These are phyloP conservation scores for Lepiota subincarnata DNA, from an alignment of 768 basidiomycete genomes.

Conservation along the genomic window DNA sequence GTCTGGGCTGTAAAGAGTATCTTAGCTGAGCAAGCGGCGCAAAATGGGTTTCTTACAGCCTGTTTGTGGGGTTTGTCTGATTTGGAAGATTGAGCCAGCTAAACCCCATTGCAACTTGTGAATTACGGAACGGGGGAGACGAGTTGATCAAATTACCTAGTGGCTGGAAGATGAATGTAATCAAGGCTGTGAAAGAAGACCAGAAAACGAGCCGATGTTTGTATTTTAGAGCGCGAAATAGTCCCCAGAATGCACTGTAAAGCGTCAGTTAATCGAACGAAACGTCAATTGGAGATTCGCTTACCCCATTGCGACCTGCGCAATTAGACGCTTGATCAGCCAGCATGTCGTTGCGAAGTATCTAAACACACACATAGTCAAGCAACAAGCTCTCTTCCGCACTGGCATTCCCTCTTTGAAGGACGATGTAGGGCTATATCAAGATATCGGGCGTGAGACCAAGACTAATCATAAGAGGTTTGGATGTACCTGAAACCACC, in stretches of 20 bases:
- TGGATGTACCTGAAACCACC: constrained; percentile 52
- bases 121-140: constrained; percentile 13
- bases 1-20: constrained; percentile 17
- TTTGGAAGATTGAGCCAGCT: constrained; percentile 42
- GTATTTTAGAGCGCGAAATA: constrained; percentile 45
- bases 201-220: constrained; percentile 52
- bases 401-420: constrained; percentile 47
- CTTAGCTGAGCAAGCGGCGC: not conserved
- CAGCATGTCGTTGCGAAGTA: not conserved
- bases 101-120: constrained; percentile 12
- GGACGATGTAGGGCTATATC: constrained; percentile 57
- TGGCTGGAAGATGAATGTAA: constrained; percentile 51
- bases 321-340: not conserved
- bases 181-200: constrained; percentile 46
- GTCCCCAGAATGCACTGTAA: constrained; percentile 36
- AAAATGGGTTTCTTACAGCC: constrained; percentile 16
- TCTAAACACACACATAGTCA: constrained; percentile 49
- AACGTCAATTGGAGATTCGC: not conserved
- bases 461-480: not conserved
- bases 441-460: constrained; percentile 2
- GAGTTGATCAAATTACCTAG: constrained; percentile 37
- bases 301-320: constrained; percentile 43
- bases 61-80: constrained; percentile 24
- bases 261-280: constrained; percentile 9
- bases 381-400: constrained; percentile 61